These are phyloP conservation scores for Cryphonectria nitschkei DNA, from an alignment of 2,329 filamentous ascomycete genomes.

Conservation along the genomic window DNA sequence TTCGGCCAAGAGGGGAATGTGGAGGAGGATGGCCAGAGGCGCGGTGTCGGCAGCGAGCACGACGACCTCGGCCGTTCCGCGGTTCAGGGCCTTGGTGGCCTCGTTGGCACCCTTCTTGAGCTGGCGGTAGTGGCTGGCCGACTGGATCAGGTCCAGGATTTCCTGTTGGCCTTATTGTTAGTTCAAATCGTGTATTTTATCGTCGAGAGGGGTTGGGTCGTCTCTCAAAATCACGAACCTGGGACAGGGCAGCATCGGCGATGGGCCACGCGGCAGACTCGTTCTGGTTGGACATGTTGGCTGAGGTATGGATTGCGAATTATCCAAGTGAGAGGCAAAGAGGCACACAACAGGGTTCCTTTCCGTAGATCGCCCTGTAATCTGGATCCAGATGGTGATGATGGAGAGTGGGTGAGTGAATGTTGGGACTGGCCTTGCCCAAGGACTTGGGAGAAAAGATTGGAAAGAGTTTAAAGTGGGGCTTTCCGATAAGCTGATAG, in stretches of 20 bases:
- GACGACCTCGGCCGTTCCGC: slow-evolving; percentile 87
- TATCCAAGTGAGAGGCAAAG: neutral
- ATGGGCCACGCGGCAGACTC: slow-evolving; percentile 64
- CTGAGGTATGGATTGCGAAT: slow-evolving; percentile 11
- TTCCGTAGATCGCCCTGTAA: slow-evolving; percentile 63
- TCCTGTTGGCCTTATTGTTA: slow-evolving; percentile 61
- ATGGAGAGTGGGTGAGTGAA: neutral
- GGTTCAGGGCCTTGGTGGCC: slow-evolving; percentile 84
- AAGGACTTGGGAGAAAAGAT: slow-evolving; percentile 4
- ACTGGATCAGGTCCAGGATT: slow-evolving; percentile 81
- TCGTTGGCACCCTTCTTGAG: slow-evolving; percentile 90
- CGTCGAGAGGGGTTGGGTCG: slow-evolving; percentile 49
- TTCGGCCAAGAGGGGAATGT: slow-evolving; percentile 86
- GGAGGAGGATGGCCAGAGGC: slow-evolving; percentile 85
- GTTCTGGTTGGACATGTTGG: slow-evolving; percentile 38
- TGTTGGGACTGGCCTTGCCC: slow-evolving; percentile 2
- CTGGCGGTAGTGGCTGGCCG: slow-evolving; percentile 70
- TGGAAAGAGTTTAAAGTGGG: slow-evolving; percentile 23
- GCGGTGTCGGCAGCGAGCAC: slow-evolving; percentile 87
- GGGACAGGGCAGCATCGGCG: slow-evolving; percentile 58
- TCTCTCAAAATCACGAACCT: slow-evolving; percentile 15
- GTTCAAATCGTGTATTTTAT: neutral
- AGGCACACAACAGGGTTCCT: slow-evolving; percentile 55
- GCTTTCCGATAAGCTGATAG: slow-evolving; percentile 28
- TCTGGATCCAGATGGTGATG: slow-evolving; percentile 10